phyloP scores from a whole-genome alignment of 331 rosid genomes.

The Phaseolus coccineus region DNA sequence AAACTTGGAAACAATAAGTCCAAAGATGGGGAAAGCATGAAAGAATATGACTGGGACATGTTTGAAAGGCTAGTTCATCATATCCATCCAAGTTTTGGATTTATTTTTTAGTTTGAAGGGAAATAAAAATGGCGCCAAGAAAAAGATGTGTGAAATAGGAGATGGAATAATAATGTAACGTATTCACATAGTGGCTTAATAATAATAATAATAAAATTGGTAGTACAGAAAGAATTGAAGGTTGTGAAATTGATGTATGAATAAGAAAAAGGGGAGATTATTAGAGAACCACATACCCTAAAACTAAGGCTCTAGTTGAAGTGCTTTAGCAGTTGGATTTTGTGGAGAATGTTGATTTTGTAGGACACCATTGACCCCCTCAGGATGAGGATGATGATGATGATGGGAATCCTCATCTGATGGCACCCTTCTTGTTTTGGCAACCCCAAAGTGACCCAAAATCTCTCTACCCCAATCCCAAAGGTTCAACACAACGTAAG shows the following conservation, averaged over 20 bases:
- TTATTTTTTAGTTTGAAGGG: neutral
- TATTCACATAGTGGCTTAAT: conserved; percentile 29
- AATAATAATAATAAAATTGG: neutral
- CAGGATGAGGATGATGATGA: neutral
- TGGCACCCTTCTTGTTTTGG: neutral
- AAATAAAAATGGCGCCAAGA: neutral
- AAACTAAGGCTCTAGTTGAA: conserved; percentile 43
- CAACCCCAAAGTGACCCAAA: conserved; percentile 45
- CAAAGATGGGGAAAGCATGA: neutral
- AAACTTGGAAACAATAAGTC: neutral
- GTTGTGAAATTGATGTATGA: conserved; percentile 36
- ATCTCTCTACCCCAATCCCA: conserved; percentile 69
- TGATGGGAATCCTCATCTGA: neutral
- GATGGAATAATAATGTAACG: neutral
- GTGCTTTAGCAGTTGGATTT: conserved; percentile 43
- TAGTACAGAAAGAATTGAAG: conserved; percentile 5
- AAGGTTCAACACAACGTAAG: conserved; percentile 64
- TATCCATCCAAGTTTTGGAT: neutral
- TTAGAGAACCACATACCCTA: neutral
- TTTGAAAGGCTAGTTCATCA: conserved; percentile 17
- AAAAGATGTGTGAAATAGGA: neutral
- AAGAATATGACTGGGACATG: conserved; percentile 15
- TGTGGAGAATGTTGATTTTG: conserved; percentile 33
- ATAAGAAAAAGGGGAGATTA: neutral
- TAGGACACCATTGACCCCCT: conserved; percentile 56